These are phyloP conservation scores for Notholithocarpus densiflorus DNA, from an alignment of 306 rosid species.

Conservation along the genomic window DNA sequence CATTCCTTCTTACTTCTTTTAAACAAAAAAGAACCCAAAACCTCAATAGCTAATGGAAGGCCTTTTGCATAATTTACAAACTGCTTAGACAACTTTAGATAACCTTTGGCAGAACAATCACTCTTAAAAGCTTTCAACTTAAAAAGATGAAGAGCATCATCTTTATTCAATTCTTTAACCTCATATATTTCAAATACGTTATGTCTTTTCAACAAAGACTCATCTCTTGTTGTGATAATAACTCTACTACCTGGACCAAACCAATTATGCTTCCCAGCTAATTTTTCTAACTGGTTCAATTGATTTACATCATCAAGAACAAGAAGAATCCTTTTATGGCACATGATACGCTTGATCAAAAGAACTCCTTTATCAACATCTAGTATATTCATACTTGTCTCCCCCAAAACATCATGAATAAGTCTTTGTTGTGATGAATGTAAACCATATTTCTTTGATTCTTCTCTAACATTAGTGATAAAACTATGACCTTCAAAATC, in stretches of 20 bases:
- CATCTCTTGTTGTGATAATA: constrained; percentile 9
- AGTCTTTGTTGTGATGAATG: constrained; percentile 21
- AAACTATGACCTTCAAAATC: too few species aligned
- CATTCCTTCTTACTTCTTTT: constrained; percentile 26
- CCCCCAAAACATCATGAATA: constrained; percentile 7
- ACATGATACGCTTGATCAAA: neutral
- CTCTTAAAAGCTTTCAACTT: constrained; percentile 30
- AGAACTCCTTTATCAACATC: constrained; percentile 13
- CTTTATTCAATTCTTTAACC: neutral
- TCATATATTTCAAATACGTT: constrained; percentile 8
- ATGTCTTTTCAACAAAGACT: constrained; percentile 21
- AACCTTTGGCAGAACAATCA: constrained; percentile 16
- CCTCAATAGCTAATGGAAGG: constrained; percentile 41
- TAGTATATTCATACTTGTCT: constrained; percentile 14
- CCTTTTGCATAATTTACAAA: constrained; percentile 24
- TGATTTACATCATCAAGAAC: too few species aligned
- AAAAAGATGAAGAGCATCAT: constrained; percentile 30
- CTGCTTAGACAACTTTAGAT: constrained; percentile 23
- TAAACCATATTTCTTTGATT: constrained; percentile 7
- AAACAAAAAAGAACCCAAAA: constrained; percentile 25
- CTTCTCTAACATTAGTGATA: too few species aligned
- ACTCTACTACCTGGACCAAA: too few species aligned
- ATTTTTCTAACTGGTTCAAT: too few species aligned
- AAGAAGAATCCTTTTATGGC: too few species aligned
- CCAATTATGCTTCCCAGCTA: too few species aligned